Conservation (phyloP, 345 rosid genomes). For the Toxicodendron radicans region DNA sequence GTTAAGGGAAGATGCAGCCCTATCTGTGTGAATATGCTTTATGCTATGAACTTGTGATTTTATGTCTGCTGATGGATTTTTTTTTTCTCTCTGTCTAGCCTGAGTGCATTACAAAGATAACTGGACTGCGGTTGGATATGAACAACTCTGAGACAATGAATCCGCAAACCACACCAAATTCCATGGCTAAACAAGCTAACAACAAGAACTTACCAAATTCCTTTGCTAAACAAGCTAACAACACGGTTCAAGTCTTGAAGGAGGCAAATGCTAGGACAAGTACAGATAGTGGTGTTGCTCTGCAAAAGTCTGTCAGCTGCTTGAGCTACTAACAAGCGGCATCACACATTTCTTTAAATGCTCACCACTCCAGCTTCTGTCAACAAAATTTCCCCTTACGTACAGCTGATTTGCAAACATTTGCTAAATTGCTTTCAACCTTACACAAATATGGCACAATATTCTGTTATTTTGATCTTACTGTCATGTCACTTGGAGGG, state of each 20-base stretch:
- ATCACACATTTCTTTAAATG: conserved; percentile 8
- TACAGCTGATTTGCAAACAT: neutral
- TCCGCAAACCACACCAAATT: conserved; percentile 14
- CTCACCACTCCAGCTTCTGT: conserved; percentile 13
- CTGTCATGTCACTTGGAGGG: neutral
- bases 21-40: neutral
- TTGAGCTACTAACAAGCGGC: conserved; percentile 16
- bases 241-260: conserved; percentile 24
- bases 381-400: neutral
- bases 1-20: neutral
- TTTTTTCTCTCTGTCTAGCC: conserved; percentile 20
- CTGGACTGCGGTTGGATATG: conserved; percentile 25
- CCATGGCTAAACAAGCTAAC: conserved; percentile 20
- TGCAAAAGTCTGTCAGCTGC: conserved; percentile 15
- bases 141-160: conserved; percentile 19
- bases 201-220: neutral
- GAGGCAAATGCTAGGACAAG: conserved; percentile 23
- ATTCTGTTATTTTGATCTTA: neutral
- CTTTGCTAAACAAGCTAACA: conserved; percentile 16
- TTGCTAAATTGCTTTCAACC: neutral
- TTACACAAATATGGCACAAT: neutral
- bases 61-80: neutral
- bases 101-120: conserved; percentile 15
- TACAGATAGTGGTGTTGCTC: conserved; percentile 6
- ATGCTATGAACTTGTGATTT: neutral